These are phyloP conservation scores for Mariannaea elegans DNA, from an alignment of 2,329 filamentous ascomycete species.

Conservation along the genomic window DNA sequence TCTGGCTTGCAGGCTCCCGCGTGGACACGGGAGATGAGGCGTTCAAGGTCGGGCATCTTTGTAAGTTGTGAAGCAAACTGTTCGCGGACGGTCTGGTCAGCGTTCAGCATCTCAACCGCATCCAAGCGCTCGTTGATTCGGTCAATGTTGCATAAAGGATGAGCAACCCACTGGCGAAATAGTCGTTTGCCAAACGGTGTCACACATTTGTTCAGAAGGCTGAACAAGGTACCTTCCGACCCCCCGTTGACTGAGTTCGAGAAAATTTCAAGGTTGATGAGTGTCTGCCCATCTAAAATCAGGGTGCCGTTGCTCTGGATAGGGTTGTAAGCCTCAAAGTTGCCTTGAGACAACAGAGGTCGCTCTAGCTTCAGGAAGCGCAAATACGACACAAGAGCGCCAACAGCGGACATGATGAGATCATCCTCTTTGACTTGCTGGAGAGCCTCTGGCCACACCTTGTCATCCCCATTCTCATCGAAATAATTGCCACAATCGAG, in stretches of 20 bases:
- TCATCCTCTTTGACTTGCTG: slow-evolving; percentile 80
- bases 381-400: slow-evolving; percentile 88
- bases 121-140: slow-evolving; percentile 95
- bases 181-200: slow-evolving; percentile 97
- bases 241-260: slow-evolving; percentile 91
- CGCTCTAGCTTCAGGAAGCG: slow-evolving; percentile 87
- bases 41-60: slow-evolving; percentile 93
- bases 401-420: slow-evolving; percentile 87
- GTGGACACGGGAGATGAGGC: slow-evolving; percentile 93
- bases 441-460: slow-evolving; percentile 79
- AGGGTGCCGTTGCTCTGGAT: slow-evolving; percentile 91
- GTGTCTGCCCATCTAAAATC: slow-evolving; percentile 91
- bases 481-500: slow-evolving; percentile 86
- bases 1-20: slow-evolving; percentile 89
- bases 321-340: slow-evolving; percentile 91
- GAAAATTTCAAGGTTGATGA: slow-evolving; percentile 98
- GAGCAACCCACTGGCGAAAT: slow-evolving; percentile 96
- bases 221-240: slow-evolving; percentile 86
- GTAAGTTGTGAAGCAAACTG: slow-evolving; percentile 88
- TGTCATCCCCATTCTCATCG: slow-evolving; percentile 63
- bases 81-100: slow-evolving; percentile 81
- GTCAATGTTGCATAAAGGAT: slow-evolving; percentile 84
- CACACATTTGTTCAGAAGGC: slow-evolving; percentile 90
- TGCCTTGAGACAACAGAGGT: slow-evolving; percentile 86
- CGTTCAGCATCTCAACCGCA: slow-evolving; percentile 91